Conservation (phyloP, 139 green algal genomes). For the Klebsormidium nitens region DNA sequence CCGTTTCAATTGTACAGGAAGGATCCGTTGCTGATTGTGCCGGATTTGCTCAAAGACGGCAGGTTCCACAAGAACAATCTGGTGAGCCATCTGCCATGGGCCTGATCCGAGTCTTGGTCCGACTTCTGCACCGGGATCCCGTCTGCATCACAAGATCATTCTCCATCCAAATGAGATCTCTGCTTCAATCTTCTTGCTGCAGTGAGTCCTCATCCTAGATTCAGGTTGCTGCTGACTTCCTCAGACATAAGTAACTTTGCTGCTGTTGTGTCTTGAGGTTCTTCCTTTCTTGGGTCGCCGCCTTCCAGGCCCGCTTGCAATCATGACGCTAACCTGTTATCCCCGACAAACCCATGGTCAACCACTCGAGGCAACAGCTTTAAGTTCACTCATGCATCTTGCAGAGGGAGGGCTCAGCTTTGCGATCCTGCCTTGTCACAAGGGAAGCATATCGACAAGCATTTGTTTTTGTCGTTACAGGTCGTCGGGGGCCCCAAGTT, state of each 20-base stretch:
- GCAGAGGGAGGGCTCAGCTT: too few species aligned
- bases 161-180: background rate
- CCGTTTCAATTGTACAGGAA: constrained; percentile 14
- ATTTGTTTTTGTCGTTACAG: background rate
- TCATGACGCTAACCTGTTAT: too few species aligned
- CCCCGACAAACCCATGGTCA: too few species aligned
- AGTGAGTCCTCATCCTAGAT: background rate
- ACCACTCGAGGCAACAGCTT: too few species aligned
- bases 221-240: too few species aligned
- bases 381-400: too few species aligned
- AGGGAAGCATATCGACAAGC: background rate
- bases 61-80: constrained; percentile 70
- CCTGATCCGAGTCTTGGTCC: background rate
- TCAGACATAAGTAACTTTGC: background rate
- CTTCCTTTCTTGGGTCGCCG: too few species aligned
- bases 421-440: too few species aligned
- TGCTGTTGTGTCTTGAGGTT: too few species aligned
- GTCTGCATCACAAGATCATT: background rate
- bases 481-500: constrained; percentile 59
- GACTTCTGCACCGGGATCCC: background rate
- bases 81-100: constrained; percentile 30
- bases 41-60: constrained; percentile 7
- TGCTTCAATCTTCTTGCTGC: background rate
- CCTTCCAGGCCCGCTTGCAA: too few species aligned
- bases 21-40: constrained; percentile 22